A percentile compares a stretch with the other conserved stretches of the same genome.
These are phyloP conservation scores for Pseudogymnoascus sp. DNA, from an alignment of 2,329 filamentous ascomycete genomes.

Conservation along the genomic window DNA sequence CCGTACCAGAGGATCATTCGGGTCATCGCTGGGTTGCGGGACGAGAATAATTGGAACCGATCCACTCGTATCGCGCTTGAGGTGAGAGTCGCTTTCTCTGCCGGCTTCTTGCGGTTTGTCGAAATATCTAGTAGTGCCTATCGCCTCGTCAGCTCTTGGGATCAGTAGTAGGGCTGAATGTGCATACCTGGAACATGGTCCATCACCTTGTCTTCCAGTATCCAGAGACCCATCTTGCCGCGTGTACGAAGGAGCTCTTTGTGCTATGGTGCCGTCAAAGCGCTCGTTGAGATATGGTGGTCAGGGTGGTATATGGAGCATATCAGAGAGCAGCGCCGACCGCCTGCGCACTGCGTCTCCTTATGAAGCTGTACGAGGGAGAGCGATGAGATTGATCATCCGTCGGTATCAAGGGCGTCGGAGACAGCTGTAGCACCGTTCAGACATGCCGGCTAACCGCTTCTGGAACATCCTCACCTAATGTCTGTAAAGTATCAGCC, in stretches of 20 bases:
- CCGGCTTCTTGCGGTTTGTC: conserved; percentile 44
- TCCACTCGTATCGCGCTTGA: conserved; percentile 68
- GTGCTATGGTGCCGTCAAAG: conserved; percentile 4
- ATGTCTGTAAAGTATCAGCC: not conserved
- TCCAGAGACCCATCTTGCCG: conserved; percentile 57
- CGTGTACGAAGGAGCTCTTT: not conserved
- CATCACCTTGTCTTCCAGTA: conserved; percentile 59
- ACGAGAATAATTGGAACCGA: conserved; percentile 68
- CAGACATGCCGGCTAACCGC: not conserved
- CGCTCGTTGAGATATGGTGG: conserved; percentile 9
- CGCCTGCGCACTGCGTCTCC: not conserved
- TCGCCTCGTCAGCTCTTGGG: not conserved
- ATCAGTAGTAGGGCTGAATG: not conserved
- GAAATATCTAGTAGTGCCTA: conserved; percentile 55
- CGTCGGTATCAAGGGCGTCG: not conserved
- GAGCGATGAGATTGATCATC: conserved; percentile 2
- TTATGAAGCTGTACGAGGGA: not conserved
- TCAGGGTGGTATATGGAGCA: not conserved
- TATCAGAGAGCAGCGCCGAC: conserved; percentile 5
- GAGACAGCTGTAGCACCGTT: not conserved
- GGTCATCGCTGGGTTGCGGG: conserved; percentile 84
- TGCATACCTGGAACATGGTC: conserved; percentile 65
- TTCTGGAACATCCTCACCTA: not conserved
- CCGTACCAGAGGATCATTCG: conserved; percentile 72
- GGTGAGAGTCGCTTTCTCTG: conserved; percentile 32